phyloP scores from a whole-genome alignment of 2,329 filamentous ascomycete genomes.

The Botryosphaeria dothidea region DNA sequence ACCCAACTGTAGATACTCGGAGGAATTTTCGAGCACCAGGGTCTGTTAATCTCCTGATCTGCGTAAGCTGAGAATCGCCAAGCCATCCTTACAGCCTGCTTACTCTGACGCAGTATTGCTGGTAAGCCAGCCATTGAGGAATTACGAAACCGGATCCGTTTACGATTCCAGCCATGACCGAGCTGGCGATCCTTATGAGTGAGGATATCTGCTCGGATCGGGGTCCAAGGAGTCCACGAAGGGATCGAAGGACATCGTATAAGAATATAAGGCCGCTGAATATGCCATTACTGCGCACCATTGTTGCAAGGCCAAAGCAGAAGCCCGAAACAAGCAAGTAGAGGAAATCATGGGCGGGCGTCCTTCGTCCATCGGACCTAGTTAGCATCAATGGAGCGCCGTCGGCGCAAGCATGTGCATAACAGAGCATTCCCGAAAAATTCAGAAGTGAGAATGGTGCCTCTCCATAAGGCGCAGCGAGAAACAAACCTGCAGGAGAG shows the following conservation, averaged over 20 bases:
- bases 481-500: slow-evolving; percentile 85
- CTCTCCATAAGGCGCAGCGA: slow-evolving; percentile 85
- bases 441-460: slow-evolving; percentile 75
- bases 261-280: slow-evolving; percentile 78
- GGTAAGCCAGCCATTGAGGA: slow-evolving; percentile 77
- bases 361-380: neutral
- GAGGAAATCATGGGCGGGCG: slow-evolving; percentile 31
- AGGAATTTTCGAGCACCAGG: slow-evolving; percentile 73
- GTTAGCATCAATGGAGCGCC: neutral
- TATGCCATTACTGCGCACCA: slow-evolving; percentile 82
- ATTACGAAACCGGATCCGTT: slow-evolving; percentile 67
- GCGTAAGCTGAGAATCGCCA: slow-evolving; percentile 15
- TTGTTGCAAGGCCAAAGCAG: slow-evolving; percentile 70
- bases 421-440: slow-evolving; percentile 71
- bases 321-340: slow-evolving; percentile 64
- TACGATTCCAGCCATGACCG: slow-evolving; percentile 66
- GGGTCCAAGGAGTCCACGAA: neutral
- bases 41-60: slow-evolving; percentile 38
- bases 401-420: slow-evolving; percentile 50
- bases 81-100: neutral
- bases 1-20: slow-evolving; percentile 94
- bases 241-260: slow-evolving; percentile 36
- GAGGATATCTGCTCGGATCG: slow-evolving; percentile 20
- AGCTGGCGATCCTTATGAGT: slow-evolving; percentile 56
- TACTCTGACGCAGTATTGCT: slow-evolving; percentile 53